Base-by-base conservation (phyloP, 2,329 filamentous ascomycete species). In the Xylogone sp. region DNA sequence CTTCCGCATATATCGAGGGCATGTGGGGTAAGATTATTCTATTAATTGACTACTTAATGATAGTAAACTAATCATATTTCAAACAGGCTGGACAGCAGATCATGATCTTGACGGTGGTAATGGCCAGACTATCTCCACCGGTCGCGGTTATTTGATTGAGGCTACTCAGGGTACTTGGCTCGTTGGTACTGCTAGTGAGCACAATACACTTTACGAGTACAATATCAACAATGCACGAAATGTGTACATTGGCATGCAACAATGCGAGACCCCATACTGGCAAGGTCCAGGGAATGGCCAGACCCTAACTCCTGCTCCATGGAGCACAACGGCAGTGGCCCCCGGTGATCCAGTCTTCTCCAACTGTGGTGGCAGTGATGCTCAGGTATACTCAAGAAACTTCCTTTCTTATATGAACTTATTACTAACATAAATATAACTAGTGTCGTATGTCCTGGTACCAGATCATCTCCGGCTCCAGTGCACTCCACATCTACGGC, bases 251-350 rank as follows among this genome's bases (percentile, higher is more conserved):
- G 83, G 82, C 18, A 76, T 83, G 59, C 78, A 84, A 45, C 86
- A 90, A 64, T 84, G 84, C 46, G 86, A 89, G 66, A 84, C 85
- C 3, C 80, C 86, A 1, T 89, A 89, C 68, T 87, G 78, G 68
- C 86, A 89, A 66, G 68, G 65, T 2, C 50, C 55, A 12, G 61
- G 62, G n/a, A 65, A 64, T 13, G 65, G 62, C 1, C 55, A 64
- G 1, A 53, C 59, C 21, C 39, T 50, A 6, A 69, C 71, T 3
- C 73, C 73, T 5, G 59, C 61, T 3, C 74, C 74, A 2, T 76
- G 72, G 70, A 21, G 34, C n/a, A 39, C 34, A 5, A 55, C 51
- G 18, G 57, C 54, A 18, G 63, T 59, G 43, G 21, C 47, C 13
- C 66, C 56, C 48, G 62, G 57, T 21, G 68, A 67, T 56, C 66